Percentiles rank a stretch among this genome's conserved stretches.
These are phyloP conservation scores for Colletotrichum sp. DNA, from an alignment of 2,329 filamentous ascomycete genomes.

Conservation along the genomic window DNA sequence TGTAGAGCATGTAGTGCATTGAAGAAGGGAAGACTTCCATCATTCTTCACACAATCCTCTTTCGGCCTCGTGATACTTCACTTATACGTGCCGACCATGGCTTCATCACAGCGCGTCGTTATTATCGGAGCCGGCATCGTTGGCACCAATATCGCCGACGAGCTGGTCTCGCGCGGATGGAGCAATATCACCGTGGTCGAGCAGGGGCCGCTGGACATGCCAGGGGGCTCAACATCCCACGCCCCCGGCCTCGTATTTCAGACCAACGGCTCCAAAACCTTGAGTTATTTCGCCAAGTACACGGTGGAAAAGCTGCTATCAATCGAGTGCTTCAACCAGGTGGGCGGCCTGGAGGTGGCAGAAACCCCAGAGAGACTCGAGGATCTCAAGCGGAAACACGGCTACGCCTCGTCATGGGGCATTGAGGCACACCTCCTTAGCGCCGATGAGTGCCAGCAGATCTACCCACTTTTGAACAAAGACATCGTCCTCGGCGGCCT, in stretches of 20 bases:
- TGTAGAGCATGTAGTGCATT: neutral
- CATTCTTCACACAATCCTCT: neutral
- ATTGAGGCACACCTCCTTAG: conserved; percentile 58
- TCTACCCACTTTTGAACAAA: conserved; percentile 60
- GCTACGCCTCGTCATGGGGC: conserved; percentile 66
- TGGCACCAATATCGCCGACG: conserved; percentile 67
- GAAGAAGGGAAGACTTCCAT: neutral
- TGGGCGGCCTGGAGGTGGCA: conserved; percentile 67
- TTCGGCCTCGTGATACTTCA: neutral
- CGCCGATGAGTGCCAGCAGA: conserved; percentile 54
- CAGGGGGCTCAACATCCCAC: conserved; percentile 70
- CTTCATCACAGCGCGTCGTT: conserved; percentile 50
- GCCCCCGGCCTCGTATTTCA: conserved; percentile 70
- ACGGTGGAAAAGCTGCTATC: conserved; percentile 65
- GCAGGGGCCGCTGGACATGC: conserved; percentile 66
- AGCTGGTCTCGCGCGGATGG: conserved; percentile 68
- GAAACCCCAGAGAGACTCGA: conserved; percentile 63
- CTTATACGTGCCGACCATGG: conserved; percentile 28
- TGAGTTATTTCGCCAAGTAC: conserved; percentile 65
- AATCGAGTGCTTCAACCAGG: conserved; percentile 66
- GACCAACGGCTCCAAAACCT: conserved; percentile 61
- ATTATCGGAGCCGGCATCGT: conserved; percentile 71
- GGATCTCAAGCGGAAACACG: conserved; percentile 67
- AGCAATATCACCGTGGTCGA: conserved; percentile 68
- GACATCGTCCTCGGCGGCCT: conserved; percentile 62